Evolutionary conservation across 345 rosid species (phyloP).

Genomic region (thale cress (Arabidopsis thaliana)): DNA sequence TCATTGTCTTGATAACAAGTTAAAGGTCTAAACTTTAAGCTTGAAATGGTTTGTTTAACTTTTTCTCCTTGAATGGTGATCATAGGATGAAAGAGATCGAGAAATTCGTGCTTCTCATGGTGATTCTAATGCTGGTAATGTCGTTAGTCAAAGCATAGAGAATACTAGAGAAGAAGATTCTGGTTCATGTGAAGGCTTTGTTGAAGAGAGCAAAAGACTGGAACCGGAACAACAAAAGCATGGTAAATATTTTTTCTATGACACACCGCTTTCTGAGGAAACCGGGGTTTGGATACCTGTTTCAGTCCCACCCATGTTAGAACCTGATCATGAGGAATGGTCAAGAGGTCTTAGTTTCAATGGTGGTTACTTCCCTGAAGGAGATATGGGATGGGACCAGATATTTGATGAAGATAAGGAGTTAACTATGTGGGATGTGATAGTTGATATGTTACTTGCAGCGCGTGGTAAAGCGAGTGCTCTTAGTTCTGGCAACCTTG

Average conservation of each 20-base stretch:
- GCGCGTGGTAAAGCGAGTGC: conserved; percentile 86
- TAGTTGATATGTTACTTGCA: conserved; percentile 79
- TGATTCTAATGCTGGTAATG: conserved; percentile 32
- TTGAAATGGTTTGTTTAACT: conserved; percentile 6
- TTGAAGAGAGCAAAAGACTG: conserved; percentile 22
- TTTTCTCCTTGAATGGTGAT: conserved; percentile 23
- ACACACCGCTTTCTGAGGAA: conserved; percentile 75
- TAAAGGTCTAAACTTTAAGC: conserved; percentile 26
- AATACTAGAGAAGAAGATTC: conserved; percentile 30
- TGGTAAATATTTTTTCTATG: conserved; percentile 85
- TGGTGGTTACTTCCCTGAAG: conserved; percentile 93
- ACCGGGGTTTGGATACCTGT: conserved; percentile 98
- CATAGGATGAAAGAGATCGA: conserved; percentile 36
- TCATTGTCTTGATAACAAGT: not conserved
- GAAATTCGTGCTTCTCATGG: conserved; percentile 3
- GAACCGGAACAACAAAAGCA: conserved; percentile 42
- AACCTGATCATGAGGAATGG: conserved; percentile 69
- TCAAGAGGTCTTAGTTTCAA: conserved; percentile 59
- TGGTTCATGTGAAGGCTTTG: conserved; percentile 12
- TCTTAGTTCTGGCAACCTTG: conserved; percentile 67
- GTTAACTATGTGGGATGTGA: conserved; percentile 95
- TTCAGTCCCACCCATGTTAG: conserved; percentile 92
- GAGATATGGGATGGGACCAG: conserved; percentile 85
- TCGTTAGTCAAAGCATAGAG: not conserved
- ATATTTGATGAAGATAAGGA: conserved; percentile 67